phyloP scores from a whole-genome alignment of 1,284 basidiomycete genomes.

The Boletus mariae region DNA sequence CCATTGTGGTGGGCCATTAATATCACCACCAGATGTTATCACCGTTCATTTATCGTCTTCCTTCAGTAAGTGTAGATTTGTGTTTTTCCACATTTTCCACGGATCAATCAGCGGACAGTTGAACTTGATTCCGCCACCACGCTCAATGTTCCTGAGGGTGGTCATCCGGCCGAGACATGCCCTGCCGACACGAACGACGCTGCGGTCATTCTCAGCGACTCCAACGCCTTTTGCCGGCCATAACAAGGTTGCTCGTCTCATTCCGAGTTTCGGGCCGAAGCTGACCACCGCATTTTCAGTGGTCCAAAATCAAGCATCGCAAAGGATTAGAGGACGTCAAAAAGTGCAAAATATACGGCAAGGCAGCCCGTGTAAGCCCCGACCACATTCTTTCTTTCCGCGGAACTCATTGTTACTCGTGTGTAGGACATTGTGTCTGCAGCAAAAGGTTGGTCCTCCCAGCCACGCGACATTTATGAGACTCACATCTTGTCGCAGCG shows the following conservation, averaged over 20 bases:
- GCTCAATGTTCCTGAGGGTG: conserved; percentile 13
- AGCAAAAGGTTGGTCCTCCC: conserved; percentile 50
- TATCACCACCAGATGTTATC: too few species aligned
- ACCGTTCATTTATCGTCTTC: too few species aligned
- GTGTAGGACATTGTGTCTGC: conserved; percentile 68
- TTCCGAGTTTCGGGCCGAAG: background rate
- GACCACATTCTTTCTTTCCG: background rate
- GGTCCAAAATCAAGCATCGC: conserved; percentile 85
- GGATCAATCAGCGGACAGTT: too few species aligned
- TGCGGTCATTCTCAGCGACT: conserved; percentile 40
- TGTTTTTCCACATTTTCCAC: too few species aligned
- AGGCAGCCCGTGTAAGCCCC: conserved; percentile 53
- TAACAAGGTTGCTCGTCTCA: conserved; percentile 49
- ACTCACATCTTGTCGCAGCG: conserved; percentile 34
- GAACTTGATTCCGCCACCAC: background rate
- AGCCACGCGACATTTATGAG: background rate
- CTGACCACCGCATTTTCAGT: conserved; percentile 40
- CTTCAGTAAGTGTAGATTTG: too few species aligned
- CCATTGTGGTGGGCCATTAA: too few species aligned
- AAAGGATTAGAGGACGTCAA: conserved; percentile 73
- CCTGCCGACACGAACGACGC: conserved; percentile 1
- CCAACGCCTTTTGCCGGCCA: conserved; percentile 50
- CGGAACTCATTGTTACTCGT: background rate
- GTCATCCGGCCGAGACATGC: conserved; percentile 4
- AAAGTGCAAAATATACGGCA: conserved; percentile 59